Conservation (phyloP, 805 yeast genomes). For the Starmerella ratchasimensis region DNA sequence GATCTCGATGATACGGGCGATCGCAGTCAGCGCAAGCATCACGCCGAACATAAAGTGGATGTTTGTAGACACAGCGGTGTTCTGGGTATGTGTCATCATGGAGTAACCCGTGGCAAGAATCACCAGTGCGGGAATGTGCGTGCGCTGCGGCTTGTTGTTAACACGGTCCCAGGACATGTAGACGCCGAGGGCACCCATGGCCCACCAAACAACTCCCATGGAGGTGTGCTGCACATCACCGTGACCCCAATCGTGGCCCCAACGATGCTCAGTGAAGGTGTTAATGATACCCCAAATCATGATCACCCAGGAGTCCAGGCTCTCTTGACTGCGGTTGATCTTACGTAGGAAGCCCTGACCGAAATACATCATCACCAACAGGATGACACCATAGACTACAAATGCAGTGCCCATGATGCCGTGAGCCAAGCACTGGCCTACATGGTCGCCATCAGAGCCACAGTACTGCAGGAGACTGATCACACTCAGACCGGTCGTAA, state of each 20-base stretch:
- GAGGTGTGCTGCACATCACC: conserved; percentile 92
- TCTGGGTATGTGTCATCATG: conserved; percentile 81
- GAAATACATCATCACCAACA: conserved; percentile 49
- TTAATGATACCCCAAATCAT: conserved; percentile 85
- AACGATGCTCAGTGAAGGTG: conserved; percentile 91
- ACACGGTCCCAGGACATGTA: conserved; percentile 51
- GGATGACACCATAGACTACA: conserved; percentile 60
- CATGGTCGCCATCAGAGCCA: conserved; percentile 45
- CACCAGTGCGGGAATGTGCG: conserved; percentile 68
- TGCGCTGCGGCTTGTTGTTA: conserved; percentile 36
- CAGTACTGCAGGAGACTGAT: conserved; percentile 81
- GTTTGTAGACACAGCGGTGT: conserved; percentile 61
- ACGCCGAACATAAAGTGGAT: conserved; percentile 81
- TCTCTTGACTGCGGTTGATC: conserved; percentile 56
- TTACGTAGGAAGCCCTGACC: conserved; percentile 46
- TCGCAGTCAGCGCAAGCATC: conserved; percentile 66
- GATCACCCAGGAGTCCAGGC: conserved; percentile 68
- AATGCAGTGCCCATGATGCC: conserved; percentile 94
- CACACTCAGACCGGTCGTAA: conserved; percentile 66
- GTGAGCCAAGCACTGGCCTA: conserved; percentile 94
- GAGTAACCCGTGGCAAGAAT: conserved; percentile 86
- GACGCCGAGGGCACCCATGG: conserved; percentile 79
- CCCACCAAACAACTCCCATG: conserved; percentile 96
- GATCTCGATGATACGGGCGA: conserved; percentile 63
- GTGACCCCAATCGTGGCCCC: conserved; percentile 90